phyloP scores from a whole-genome alignment of 352 stramenopile species.

The Blastocystis sp. region DNA sequence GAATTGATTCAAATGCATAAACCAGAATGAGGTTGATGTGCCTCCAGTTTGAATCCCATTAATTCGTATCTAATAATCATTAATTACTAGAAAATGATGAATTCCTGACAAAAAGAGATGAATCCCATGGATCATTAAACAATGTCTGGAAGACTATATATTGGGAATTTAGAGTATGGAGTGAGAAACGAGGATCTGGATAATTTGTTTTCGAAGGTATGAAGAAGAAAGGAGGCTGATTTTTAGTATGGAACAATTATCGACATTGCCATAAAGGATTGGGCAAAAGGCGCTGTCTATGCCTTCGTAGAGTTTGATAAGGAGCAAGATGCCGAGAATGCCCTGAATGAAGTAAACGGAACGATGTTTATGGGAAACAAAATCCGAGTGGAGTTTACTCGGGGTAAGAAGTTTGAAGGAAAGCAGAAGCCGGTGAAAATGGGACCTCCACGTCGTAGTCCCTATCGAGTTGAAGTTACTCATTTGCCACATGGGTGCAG shows the following conservation, averaged over 20 bases:
- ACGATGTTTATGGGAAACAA: slow-evolving; percentile 36
- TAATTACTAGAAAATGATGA: too few relatives aligned
- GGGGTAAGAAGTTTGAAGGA: background rate
- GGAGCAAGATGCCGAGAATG: slow-evolving; percentile 23
- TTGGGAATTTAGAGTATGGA: slow-evolving; percentile 26
- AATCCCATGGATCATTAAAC: too few relatives aligned
- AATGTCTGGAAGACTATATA: slow-evolving; percentile 7
- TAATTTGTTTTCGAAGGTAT: slow-evolving; percentile 27
- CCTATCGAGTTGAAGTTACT: slow-evolving; percentile 15
- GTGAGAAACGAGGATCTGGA: background rate
- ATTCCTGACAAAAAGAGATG: too few relatives aligned
- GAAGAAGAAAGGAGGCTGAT: background rate
- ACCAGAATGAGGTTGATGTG: too few relatives aligned
- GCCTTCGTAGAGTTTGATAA: slow-evolving; percentile 48
- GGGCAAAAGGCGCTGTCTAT: slow-evolving; percentile 8
- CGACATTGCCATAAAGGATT: slow-evolving; percentile 20
- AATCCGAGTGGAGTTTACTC: slow-evolving; percentile 32
- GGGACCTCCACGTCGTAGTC: background rate
- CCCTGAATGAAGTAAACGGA: slow-evolving; percentile 7
- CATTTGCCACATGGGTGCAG: slow-evolving; percentile 36
- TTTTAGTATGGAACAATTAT: slow-evolving; percentile 19
- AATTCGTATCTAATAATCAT: too few relatives aligned
- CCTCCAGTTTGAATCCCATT: too few relatives aligned
- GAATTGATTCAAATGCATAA: too few relatives aligned
- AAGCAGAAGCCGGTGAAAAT: background rate